These are phyloP conservation scores for Arabidopsis thaliana DNA, from an alignment of 345 rosid genomes.

Conservation along the genomic window TAIR10.1 NC_003070.9:24853501-24854000, in stretches of 20 bases:
- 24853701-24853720: neutral
- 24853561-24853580: slow-evolving; percentile 66
- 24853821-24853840: neutral
- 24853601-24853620: neutral
- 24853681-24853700: neutral
- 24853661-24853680: neutral
- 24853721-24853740: neutral
- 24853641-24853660: neutral
- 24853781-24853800: neutral
- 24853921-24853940: neutral
- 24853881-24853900: neutral
- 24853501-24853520: neutral
- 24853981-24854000: no score
- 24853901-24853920: neutral
- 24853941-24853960: neutral
- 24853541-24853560: slow-evolving; percentile 58
- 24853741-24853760: neutral
- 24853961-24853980: neutral
- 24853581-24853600: neutral
- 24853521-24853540: slow-evolving; percentile 41
- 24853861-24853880: slow-evolving; percentile 5
- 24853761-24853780: neutral
- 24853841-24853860: neutral
- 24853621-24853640: neutral
- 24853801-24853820: neutral